Percentiles rank a stretch among this genome's conserved stretches.
Conservation (phyloP, 768 basidiomycete species). For the Leccinum imitatum region DNA sequence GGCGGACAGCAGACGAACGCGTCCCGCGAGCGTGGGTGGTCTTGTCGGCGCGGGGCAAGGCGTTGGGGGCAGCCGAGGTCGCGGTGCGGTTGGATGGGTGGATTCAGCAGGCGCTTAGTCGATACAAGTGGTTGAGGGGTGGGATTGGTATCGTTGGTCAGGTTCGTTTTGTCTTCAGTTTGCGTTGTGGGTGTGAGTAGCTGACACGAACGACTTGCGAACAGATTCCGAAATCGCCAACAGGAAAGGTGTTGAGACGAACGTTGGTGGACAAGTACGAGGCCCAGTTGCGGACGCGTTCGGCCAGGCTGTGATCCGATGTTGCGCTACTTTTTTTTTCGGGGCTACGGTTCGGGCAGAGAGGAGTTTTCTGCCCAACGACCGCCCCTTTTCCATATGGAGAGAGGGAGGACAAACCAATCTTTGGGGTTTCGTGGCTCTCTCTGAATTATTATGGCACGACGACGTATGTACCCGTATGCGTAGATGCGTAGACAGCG, state of each 20-base stretch:
- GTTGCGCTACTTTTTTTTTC: not conserved
- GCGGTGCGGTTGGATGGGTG: conserved; percentile 55
- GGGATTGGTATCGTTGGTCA: conserved; percentile 64
- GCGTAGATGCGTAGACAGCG: not conserved
- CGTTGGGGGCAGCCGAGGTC: conserved; percentile 41
- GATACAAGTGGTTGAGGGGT: conserved; percentile 75
- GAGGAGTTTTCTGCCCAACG: not conserved
- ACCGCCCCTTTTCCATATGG: not conserved
- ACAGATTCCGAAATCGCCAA: conserved; percentile 72
- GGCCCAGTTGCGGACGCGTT: conserved; percentile 16
- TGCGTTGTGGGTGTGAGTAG: not conserved
- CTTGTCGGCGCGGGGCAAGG: conserved; percentile 54
- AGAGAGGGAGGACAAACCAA: not conserved
- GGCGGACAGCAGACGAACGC: conserved; percentile 68
- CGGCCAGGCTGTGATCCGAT: conserved; percentile 26
- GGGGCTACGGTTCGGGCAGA: not conserved
- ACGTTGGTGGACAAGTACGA: conserved; percentile 62
- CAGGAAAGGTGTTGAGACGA: conserved; percentile 69
- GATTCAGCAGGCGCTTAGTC: conserved; percentile 63
- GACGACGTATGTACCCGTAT: not conserved
- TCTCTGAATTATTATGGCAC: not conserved
- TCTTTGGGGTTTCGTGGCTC: not conserved
- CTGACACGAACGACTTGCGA: not conserved
- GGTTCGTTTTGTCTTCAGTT: conserved; percentile 38
- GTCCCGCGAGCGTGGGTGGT: conserved; percentile 81